Base-by-base conservation (phyloP, 495 filamentous ascomycete species). In the Choiromyces venosus region DNA sequence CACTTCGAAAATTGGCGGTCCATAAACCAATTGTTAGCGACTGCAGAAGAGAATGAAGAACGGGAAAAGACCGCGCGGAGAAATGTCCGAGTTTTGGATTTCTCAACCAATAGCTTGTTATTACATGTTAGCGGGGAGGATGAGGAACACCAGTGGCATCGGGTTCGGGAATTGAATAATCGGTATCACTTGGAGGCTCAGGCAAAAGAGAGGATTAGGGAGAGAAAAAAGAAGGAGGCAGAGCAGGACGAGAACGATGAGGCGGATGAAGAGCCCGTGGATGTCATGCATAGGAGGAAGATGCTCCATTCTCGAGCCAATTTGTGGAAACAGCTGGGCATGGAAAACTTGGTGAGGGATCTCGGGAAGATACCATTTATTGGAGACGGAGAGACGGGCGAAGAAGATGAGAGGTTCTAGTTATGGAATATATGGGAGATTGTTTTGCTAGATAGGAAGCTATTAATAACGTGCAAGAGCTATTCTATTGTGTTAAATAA, bases 1-100 rank as follows among this genome's bases (percentile, higher is more conserved):
- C 52, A 61, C 52, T 61, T 61, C 4, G 52, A 61, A 61, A 61
- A 61, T 33, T 61, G 52, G 52, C 52, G 52, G 52, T 61, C 52
- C 25, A 61, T 61, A 61, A 61, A 61, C 25, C 52, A 61, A 61
- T 2, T 16, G 25, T 16, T 61, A 18, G 52, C 52, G 52, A 14
- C 3, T 61, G 52, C 52, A 33, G 52, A 61, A 29, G 25, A 61
- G 25, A 61, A 61, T 29, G 52, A 61, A 33, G 52, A 61, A 29
- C 52, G 52, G 52, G 25, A 61, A 61, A 61, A 16, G 52, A 29
- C 52, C 25, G 52, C 52, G 12, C 25, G 5, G 52, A 29, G 52
- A 12, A 25, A 61, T 29, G 52, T 61, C 25, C 52, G 25, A 61
- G 10, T 61, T 61, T 61, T 61, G 25, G 52, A 61, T 61, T 61